Base-by-base conservation (phyloP, 2,329 filamentous ascomycete species). In the Phyllachora maydis region DNA sequence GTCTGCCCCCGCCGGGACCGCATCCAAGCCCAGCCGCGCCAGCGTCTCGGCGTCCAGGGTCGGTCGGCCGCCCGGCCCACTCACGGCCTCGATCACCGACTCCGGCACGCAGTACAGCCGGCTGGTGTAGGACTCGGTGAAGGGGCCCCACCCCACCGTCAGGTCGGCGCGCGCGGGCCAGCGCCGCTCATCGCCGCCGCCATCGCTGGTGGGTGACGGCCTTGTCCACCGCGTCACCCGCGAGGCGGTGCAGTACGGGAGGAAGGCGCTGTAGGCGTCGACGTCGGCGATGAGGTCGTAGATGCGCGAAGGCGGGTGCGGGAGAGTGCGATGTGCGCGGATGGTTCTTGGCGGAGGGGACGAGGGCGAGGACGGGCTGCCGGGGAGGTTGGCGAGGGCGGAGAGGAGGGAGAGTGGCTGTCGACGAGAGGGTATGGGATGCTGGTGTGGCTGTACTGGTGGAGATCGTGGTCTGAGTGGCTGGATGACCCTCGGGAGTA, bases 271-370 rank as follows among this genome's bases (percentile, higher is more conserved):
- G 63, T 98, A 98, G 32, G 67, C 68, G 46, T 79, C 66, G 33
- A 98, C 70, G 47, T 93, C 81, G 50, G 82, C 70, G 45, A 98
- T 83, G 26, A 93, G 63, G 34, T 59, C 57, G 64, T 88, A 98
- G 35, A 98, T 69, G 2, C 66, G 56, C 4, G 48, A 39, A 16
- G 68, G 55, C 1, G 70, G 52, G 55, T 90, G 90, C 9, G 77
- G 75, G 9, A 95, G 71, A 4, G 61, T 74, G 30, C 81, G 75
- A 11, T 61, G 59, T 8, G 81, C 82, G 24, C 63, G 66, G 27
- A 95, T 59, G 32, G 55, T 65, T 41, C 83, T 77, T 5, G 45
- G 46, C 34, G 30, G 41, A 27, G 36, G n/a, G n/a, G n/a, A n/a
- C n/a, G n/a, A n/a, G n/a, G n/a, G n/a, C n/a, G n/a, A n/a, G n/a